Evolutionary conservation across 2,329 filamentous ascomycete genomes (phyloP).

Genomic region (Cryphonectria japonica): DNA sequence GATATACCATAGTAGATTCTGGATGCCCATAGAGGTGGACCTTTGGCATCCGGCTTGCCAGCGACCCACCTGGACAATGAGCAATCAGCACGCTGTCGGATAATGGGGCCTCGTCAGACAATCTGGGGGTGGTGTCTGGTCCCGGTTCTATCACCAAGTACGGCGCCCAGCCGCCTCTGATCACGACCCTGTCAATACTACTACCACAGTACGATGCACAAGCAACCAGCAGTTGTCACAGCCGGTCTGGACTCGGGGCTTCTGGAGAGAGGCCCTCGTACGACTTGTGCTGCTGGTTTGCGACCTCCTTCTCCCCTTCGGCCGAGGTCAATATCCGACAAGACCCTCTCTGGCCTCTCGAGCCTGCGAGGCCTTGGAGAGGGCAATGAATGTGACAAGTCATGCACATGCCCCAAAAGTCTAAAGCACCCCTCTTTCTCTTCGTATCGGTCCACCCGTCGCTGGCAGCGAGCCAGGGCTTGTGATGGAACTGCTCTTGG

Average conservation of each 20-base stretch:
- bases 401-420: background rate
- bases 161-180: background rate
- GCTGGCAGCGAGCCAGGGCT: background rate
- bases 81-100: background rate
- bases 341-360: background rate
- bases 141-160: background rate
- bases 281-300: background rate
- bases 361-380: background rate
- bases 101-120: constrained; percentile 4
- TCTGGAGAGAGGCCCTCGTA: background rate
- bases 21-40: constrained; percentile 12
- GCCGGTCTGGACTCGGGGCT: background rate
- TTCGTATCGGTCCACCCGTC: constrained; percentile 1
- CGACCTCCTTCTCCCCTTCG: background rate
- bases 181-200: constrained; percentile 4
- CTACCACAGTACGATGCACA: background rate
- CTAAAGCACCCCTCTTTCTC: background rate
- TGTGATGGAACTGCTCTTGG: background rate
- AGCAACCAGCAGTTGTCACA: background rate
- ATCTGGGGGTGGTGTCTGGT: constrained; percentile 2
- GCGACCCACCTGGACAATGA: background rate
- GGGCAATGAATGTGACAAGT: background rate
- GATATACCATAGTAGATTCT: constrained; percentile 5
- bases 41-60: background rate
- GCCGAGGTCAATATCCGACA: background rate